Base-by-base conservation (phyloP, 2,329 filamentous ascomycete species). In the Monilinia fructicola region DNA sequence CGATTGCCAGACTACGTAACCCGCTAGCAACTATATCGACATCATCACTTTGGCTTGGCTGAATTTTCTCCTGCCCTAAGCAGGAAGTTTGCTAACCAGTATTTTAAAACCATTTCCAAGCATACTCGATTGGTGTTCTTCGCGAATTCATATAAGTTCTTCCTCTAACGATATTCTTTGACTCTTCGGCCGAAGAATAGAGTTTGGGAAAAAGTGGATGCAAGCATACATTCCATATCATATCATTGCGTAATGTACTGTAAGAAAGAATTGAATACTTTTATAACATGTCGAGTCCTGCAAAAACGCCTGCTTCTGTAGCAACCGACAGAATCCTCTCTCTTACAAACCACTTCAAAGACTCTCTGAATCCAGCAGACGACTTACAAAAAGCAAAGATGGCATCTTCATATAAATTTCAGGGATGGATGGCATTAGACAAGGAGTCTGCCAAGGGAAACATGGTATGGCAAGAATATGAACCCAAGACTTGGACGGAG, bases 401-500 rank as follows among this genome's bases (percentile, higher is more conserved):
- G 71, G 67, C 65, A 54, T 75, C 76, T 64, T 71, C 54, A 21
- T 74, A 78, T 68, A 77, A 76, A 52, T 78, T 78, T 62, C 68
- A 75, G 66, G 78, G 78, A 66, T 79, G 78, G 78, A 68, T 79
- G 71, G 78, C 74, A 9, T 44, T 76, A 21, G 73, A 78, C 42
- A 73, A 76, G 54, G 71, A 77, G 35, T 60, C 72, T 12, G 70
- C 63, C 7, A 68, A 77, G 31, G 76, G 76, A 1, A 77, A 78
- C 10, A 77, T 78, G 76, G 72, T 74, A 16, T 76, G 74, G 74
- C 69, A 74, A 66, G 74, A 79, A 65, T 83, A 79, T 69, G 75
- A 81, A 70, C 81, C 81, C 40, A 84, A 83, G 73, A 72, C 73
- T 4, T 84, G 81, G 79, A 78, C 81, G 46, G 81, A 83, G 65